Base-by-base conservation (phyloP, 768 basidiomycete species). In the Psilocybe cyanescens region DNA sequence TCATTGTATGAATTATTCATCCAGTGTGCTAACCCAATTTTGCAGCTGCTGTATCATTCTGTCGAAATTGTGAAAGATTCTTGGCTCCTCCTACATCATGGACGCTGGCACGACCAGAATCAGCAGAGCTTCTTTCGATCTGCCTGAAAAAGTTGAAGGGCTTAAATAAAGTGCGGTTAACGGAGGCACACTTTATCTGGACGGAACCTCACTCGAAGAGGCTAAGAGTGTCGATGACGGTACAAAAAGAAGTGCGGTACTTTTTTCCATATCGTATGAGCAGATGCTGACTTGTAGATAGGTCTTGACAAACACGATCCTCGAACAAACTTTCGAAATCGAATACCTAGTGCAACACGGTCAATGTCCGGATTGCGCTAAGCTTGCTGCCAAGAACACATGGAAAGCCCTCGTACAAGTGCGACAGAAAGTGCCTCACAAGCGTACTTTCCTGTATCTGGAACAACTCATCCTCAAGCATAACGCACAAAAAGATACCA, bases 161-260 rank as follows among this genome's bases (percentile, higher is more conserved):
- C 2, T 81, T 99, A 24, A 90, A 87, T 68, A 96, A 94, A 80
- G 95, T 99, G 29, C 91, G 97, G 52, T 77, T 99, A 46, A 96
- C 97, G n/a, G 97, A 99, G 64, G 97, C 97, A 2, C 93, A 95
- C 65, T 99, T 99, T 74, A 94, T 99, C 70, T 99, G 97, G 97
- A 99, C 97, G 19, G 97, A 99, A 71, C 97, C 97, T 2, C 97
- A 99, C 77, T 95, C 93, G 41, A 95, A 96, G 71, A 85, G 97
- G 39, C 74, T 99, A 63, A 86, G 94, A 50, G 88, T 99, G 58
- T 97, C 97, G 56, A 78, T 99, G 68, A 97, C 97, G 0, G 95
- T 99, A 63, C 97, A 99, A 78, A 99, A 99, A 80, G 97, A 99
- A 83, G 95, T 95, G 49, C 12, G 14, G 19, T 9, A 33, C n/a